Evolutionary conservation across 169 alveolate genomes (phyloP), one percentile per base, ranked within the genome.

Genomic region (Plasmodium blacklocki): DNA sequence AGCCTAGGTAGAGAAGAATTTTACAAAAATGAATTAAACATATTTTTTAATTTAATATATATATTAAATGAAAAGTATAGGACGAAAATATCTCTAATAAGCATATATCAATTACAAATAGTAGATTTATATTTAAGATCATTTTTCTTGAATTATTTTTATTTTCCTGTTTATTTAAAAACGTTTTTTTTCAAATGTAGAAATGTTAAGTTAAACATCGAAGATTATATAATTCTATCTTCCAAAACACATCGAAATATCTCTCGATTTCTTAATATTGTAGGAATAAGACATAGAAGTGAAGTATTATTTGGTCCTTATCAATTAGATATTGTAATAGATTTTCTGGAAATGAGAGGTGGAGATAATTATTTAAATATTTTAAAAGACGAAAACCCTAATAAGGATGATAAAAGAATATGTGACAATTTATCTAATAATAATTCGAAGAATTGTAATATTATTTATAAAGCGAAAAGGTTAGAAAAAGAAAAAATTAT

Each of bases 281-380:
- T 83, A 3, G 91, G 91, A 0, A 52, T 83, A 60, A 49, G 63
- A 8, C 91, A 83, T 19, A 83, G 83, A 26, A 83, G 91, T 45
- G 91, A 83, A 50, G 91, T 83, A 32, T 71, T 32, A 49, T 83
- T 83, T 23, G 91, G 91, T 3, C 91, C 91, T 18, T 83, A 68
- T 52, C 91, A 83, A 6, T 43, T 83, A n/a, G 91, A 83, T 29
- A 83, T 83, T 15, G 91, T 83, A 15, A 83, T 83, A 5, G 91
- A 83, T 62, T 83, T 83, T 60, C 26, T 83, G 39, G 67, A 70
- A 60, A 29, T 39, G 7, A 32, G 6, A 7, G 54, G 11, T 2
- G 26, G 9, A 58, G 23, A 52, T 49, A 50, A 12, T 18, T 50
- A 47, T 71, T 49, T 49, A 32, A 5, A 14, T 11, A 49, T 14